A percentile compares a stretch with the other conserved stretches of the same genome.
Conservation (phyloP, 2,329 filamentous ascomycete genomes). For the Xylariaceae sp. region DNA sequence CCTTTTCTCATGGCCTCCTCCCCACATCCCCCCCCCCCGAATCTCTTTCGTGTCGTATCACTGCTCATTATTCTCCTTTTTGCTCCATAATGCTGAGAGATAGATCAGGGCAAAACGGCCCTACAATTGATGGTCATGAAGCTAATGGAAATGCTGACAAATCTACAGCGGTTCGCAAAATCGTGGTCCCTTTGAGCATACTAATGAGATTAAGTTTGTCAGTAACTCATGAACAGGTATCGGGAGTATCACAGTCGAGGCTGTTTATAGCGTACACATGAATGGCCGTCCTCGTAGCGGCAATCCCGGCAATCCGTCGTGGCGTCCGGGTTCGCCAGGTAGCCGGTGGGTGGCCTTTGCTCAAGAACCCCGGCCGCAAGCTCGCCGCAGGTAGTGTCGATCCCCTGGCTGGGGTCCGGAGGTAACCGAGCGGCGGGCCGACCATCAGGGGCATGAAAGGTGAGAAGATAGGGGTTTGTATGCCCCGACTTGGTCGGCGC, state of each 20-base stretch:
- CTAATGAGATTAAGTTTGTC: too few species aligned
- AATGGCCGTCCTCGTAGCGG: conserved; percentile 10
- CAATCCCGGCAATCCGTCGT: conserved; percentile 7
- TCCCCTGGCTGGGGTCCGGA: background rate
- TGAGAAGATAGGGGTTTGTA: conserved; percentile 69
- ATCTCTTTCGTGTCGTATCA: too few species aligned
- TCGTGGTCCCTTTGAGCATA: conserved; percentile 7
- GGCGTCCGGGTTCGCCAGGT: conserved; percentile 3
- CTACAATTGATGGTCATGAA: conserved; percentile 14
- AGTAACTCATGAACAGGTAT: too few species aligned
- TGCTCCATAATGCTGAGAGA: conserved; percentile 7
- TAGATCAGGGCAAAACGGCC: conserved; percentile 9
- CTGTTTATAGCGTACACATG: conserved; percentile 17
- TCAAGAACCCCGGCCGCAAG: conserved; percentile 7
- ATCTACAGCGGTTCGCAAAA: conserved; percentile 7
- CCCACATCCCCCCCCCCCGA: too few species aligned
- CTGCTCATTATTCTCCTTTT: too few species aligned
- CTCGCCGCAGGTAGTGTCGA: conserved; percentile 3
- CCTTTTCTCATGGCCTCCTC: too few species aligned
- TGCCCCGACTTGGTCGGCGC: conserved; percentile 53
- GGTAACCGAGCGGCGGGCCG: conserved; percentile 64
- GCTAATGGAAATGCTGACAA: conserved; percentile 11
- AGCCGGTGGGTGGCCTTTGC: conserved; percentile 4
- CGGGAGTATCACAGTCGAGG: too few species aligned
- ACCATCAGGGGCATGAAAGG: conserved; percentile 75